Evolutionary conservation across 2,329 filamentous ascomycete genomes (phyloP).

Genomic region (Leptographium lundbergii): DNA sequence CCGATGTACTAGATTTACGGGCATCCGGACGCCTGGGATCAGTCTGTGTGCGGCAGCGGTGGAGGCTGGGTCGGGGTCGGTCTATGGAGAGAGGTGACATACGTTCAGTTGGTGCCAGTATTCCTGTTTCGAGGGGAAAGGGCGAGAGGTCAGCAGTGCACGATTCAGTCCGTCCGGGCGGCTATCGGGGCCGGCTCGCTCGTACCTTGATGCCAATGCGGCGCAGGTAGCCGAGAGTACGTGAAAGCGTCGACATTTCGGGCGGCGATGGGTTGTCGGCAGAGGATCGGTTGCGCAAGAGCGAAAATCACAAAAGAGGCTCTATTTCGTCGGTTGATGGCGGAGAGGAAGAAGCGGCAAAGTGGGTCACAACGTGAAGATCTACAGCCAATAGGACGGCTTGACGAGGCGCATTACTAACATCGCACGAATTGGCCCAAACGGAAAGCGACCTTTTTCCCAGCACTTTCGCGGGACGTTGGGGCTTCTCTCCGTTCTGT

Average conservation of each 20-base stretch:
- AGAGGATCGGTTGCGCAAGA: background rate
- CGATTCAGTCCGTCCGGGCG: background rate
- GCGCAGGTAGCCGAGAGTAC: slow-evolving; percentile 79
- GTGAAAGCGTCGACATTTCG: slow-evolving; percentile 77
- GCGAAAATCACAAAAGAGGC: background rate
- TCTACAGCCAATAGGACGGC: slow-evolving; percentile 9
- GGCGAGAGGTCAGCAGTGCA: slow-evolving; percentile 21
- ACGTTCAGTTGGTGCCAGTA: slow-evolving; percentile 88
- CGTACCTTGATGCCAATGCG: slow-evolving; percentile 75
- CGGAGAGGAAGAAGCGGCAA: background rate
- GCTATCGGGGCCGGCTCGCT: slow-evolving; percentile 9
- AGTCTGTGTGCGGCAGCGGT: background rate
- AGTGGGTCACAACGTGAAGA: background rate
- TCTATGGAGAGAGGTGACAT: slow-evolving; percentile 17
- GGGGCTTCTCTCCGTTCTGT: background rate
- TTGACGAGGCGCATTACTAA: slow-evolving; percentile 7
- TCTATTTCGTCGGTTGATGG: slow-evolving; percentile 2
- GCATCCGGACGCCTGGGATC: background rate
- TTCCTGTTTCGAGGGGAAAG: slow-evolving; percentile 45
- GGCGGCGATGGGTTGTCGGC: background rate
- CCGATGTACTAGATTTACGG: slow-evolving; percentile 1
- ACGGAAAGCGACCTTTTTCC: background rate
- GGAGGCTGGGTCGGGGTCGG: background rate
- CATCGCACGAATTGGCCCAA: background rate
- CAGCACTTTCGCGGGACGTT: background rate